These are phyloP conservation scores for Colletotrichum shisoi DNA, from an alignment of 2,329 filamentous ascomycete genomes.

Conservation along the genomic window DNA sequence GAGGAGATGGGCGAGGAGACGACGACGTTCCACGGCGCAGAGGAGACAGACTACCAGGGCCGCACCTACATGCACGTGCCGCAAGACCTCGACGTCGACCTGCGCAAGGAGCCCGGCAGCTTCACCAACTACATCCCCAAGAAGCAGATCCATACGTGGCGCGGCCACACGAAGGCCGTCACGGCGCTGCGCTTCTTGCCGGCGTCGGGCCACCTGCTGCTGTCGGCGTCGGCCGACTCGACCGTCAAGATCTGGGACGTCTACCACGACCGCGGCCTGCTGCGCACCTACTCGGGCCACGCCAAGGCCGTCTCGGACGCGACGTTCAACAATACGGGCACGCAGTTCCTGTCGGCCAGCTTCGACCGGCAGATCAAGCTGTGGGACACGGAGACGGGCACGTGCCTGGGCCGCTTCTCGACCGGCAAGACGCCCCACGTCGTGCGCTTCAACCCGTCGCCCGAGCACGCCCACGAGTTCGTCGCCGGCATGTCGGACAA, in stretches of 20 bases:
- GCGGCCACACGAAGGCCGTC: constrained; percentile 81
- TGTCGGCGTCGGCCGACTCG: constrained; percentile 88
- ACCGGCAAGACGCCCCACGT: constrained; percentile 96
- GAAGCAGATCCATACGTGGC: constrained; percentile 91
- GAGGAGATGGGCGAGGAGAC: constrained; percentile 76
- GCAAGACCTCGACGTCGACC: constrained; percentile 84
- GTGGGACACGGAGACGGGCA: constrained; percentile 96
- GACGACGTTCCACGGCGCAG: constrained; percentile 82
- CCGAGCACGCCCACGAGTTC: constrained; percentile 84
- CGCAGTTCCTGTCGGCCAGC: constrained; percentile 86
- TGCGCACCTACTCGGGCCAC: constrained; percentile 92
- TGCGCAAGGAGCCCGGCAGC: constrained; percentile 81
- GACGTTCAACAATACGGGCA: constrained; percentile 83
- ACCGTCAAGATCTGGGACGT: constrained; percentile 95
- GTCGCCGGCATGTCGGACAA: constrained; percentile 97
- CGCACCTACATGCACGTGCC: constrained; percentile 98
- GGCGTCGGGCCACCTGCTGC: constrained; percentile 81
- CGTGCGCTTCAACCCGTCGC: constrained; percentile 86
- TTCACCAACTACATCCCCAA: constrained; percentile 92
- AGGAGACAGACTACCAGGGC: constrained; percentile 91
- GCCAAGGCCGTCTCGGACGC: constrained; percentile 89
- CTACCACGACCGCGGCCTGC: constrained; percentile 85
- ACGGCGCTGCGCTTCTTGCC: constrained; percentile 93
- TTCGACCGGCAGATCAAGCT: constrained; percentile 97
- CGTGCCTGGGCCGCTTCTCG: constrained; percentile 86